Evolutionary conservation across 129 eudicot genomes (phyloP).

Genomic region (Helichrysum umbraculigerum): DNA sequence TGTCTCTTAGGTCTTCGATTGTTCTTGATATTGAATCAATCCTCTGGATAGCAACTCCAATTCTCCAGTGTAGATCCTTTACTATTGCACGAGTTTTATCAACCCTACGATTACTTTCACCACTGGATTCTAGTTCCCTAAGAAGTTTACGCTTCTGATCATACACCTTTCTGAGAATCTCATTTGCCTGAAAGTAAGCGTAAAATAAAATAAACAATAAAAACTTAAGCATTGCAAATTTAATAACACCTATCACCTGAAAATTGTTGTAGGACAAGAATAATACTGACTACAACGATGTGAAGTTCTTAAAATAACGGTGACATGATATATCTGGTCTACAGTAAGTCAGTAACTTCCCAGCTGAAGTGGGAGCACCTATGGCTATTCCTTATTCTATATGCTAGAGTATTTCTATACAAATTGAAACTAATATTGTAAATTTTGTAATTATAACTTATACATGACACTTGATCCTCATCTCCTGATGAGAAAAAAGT

Average conservation of each 20-base stretch:
- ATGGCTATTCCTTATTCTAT: background rate
- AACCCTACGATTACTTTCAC: constrained; percentile 43
- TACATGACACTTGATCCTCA: background rate
- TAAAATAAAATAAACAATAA: background rate
- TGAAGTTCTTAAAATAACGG: background rate
- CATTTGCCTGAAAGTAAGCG: constrained; percentile 66
- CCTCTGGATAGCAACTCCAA: constrained; percentile 86
- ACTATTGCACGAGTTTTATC: constrained; percentile 88
- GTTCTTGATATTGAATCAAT: constrained; percentile 85
- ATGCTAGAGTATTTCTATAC: background rate
- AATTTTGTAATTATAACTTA: background rate
- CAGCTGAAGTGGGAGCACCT: background rate
- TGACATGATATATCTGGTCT: background rate
- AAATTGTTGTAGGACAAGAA: constrained; percentile 8
- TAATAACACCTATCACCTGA: constrained; percentile 16
- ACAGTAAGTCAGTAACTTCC: background rate
- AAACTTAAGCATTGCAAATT: background rate
- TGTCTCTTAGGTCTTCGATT: constrained; percentile 87
- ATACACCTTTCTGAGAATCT: constrained; percentile 65
- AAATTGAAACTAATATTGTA: background rate
- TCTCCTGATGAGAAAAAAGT: background rate
- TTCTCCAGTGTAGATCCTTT: constrained; percentile 90
- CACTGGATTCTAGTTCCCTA: constrained; percentile 72
- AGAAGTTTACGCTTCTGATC: constrained; percentile 79
- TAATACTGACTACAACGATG: background rate